Evolutionary conservation across 2,329 filamentous ascomycete species (phyloP), one percentile per base, ranked within the genome.

Genomic region (Cercospora janseana): DNA sequence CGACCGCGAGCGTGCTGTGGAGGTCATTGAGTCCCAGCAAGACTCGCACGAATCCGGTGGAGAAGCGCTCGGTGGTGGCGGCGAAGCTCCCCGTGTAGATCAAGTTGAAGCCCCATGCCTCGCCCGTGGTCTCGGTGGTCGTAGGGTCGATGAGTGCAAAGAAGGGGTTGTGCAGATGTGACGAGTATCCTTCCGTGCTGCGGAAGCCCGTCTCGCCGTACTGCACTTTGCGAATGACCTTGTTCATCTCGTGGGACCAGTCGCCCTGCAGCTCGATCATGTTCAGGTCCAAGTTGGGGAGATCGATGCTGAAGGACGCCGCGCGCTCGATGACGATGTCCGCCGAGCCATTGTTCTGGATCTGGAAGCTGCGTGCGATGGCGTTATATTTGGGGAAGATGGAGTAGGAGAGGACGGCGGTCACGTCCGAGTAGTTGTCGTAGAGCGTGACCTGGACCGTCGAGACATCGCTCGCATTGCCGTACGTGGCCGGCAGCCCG

Each of bases 111-210:
- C 81, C 82, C 74, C 80, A 85, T 5, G 79, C 81, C 28, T 83
- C 75, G 1, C 82, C 82, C 2, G 75, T 72, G 0, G 75, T 75
- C 59, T 86, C 82, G 1, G 81, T 85, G 0, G 82, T 80, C 0
- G 69, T 70, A 0, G 81, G 76, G 3, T 77, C 70, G 0, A 79
- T 72, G 2, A 86, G 66, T 0, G 79, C 74, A 16, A 85, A 71
- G 68, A 85, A 85, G 0, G 82, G 81, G 57, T 86, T 86, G 61
- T 84, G 79, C 1, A 81, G 69, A 56, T 84, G 80, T 0, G 81
- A 84, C 0, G 81, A 81, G 61, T 82, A 85, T 1, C 82, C 82
- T 3, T 75, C 76, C 0, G 72, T 76, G 57, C 81, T 84, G 12
- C 78, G 78, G 61, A 85, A 85, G 4, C 80, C n/a, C 1, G 61